phyloP scores from a whole-genome alignment of 805 yeast species.

The Clavispora asparagi region DNA sequence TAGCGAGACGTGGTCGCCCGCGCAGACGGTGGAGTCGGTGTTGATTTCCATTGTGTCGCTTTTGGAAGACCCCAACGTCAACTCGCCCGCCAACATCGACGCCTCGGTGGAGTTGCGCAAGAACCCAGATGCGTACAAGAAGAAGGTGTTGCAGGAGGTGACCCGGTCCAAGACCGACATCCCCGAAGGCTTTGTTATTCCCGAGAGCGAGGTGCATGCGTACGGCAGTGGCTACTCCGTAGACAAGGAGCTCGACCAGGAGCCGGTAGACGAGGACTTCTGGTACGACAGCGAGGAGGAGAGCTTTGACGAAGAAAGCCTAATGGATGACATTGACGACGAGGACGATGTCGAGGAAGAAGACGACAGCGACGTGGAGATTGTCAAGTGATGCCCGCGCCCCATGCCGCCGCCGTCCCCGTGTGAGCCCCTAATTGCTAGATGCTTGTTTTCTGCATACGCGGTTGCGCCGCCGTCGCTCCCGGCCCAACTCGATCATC shows the following conservation, averaged over 20 bases:
- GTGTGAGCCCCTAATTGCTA: not conserved
- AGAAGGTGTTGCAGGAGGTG: slow-evolving; percentile 74
- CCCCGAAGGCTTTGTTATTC: slow-evolving; percentile 82
- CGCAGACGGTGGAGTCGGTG: slow-evolving; percentile 88
- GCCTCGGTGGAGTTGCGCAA: slow-evolving; percentile 90
- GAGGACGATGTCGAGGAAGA: slow-evolving; percentile 55
- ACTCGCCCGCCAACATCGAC: slow-evolving; percentile 94
- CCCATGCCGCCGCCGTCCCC: not conserved
- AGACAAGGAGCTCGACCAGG: slow-evolving; percentile 41
- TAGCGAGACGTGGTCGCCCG: slow-evolving; percentile 91
- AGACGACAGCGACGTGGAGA: slow-evolving; percentile 23
- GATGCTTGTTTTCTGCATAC: not conserved
- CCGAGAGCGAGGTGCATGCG: slow-evolving; percentile 53
- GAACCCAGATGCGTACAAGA: slow-evolving; percentile 69
- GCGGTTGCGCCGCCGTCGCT: not conserved
- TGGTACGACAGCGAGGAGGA: slow-evolving; percentile 66
- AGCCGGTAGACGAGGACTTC: slow-evolving; percentile 72
- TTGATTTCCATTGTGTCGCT: slow-evolving; percentile 85
- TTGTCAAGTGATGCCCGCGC: slow-evolving; percentile 5
- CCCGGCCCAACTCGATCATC: not conserved
- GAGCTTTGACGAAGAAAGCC: slow-evolving; percentile 43
- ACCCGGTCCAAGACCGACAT: slow-evolving; percentile 79
- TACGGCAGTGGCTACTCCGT: slow-evolving; percentile 28
- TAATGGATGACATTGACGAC: slow-evolving; percentile 43
- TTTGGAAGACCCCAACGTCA: slow-evolving; percentile 88